These are phyloP conservation scores for Maudiozyma barnettii DNA, from an alignment of 805 yeast genomes.

Conservation along the genomic window DNA sequence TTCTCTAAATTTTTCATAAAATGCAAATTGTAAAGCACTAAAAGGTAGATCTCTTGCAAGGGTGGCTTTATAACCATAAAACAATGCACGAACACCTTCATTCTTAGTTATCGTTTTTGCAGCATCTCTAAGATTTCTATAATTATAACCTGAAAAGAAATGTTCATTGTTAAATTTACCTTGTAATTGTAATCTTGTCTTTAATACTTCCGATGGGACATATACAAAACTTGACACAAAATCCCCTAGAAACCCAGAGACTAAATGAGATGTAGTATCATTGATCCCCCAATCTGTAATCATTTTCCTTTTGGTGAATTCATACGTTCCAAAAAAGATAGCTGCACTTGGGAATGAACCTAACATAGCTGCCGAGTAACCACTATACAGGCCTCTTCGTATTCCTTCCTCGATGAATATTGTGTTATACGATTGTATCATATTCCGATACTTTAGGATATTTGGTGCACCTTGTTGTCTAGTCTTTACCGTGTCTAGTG, in stretches of 20 bases:
- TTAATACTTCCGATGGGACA: slow-evolving; percentile 92
- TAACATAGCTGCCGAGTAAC: slow-evolving; percentile 81
- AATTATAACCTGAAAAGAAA: slow-evolving; percentile 80
- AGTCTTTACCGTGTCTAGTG: slow-evolving; percentile 92
- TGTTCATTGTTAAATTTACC: slow-evolving; percentile 74
- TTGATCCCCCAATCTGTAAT: slow-evolving; percentile 55
- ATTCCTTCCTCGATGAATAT: slow-evolving; percentile 82
- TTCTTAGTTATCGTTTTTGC: slow-evolving; percentile 46
- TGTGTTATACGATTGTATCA: slow-evolving; percentile 65
- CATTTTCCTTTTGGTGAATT: slow-evolving; percentile 61
- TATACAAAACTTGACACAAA: slow-evolving; percentile 78
- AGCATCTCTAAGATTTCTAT: slow-evolving; percentile 67
- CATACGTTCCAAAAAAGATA: slow-evolving; percentile 89
- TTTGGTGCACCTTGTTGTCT: slow-evolving; percentile 91
- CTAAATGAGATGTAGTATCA: slow-evolving; percentile 70
- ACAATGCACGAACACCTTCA: slow-evolving; percentile 72
- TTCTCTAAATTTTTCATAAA: slow-evolving; percentile 75
- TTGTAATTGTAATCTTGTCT: slow-evolving; percentile 87
- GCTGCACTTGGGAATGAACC: slow-evolving; percentile 95
- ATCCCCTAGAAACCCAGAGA: slow-evolving; percentile 92
- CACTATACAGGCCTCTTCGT: slow-evolving; percentile 77
- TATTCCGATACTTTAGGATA: slow-evolving; percentile 53
- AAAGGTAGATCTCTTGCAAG: slow-evolving; percentile 88
- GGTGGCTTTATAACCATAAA: slow-evolving; percentile 92
- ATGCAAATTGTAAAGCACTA: slow-evolving; percentile 91